A percentile compares a stretch with the other conserved stretches of the same genome.
Conservation (phyloP, 441 rosid species). For the Erodium moschatum region DNA sequence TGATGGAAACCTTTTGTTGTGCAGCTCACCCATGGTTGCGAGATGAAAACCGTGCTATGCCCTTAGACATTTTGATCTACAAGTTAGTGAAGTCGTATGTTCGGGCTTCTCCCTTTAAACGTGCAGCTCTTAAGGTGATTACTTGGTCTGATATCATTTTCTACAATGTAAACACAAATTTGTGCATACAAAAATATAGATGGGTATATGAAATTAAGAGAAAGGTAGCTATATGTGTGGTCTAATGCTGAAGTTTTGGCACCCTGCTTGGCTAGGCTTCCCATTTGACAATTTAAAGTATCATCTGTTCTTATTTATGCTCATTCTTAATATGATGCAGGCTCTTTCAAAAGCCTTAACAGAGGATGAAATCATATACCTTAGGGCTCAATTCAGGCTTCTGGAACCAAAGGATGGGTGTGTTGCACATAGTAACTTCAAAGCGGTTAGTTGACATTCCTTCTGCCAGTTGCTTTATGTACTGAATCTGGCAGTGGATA, state of each 20-base stretch:
- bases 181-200: neutral
- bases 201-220: neutral
- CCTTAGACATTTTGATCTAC: slow-evolving; percentile 52
- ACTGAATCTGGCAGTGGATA: neutral
- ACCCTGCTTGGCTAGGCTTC: neutral
- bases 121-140: slow-evolving; percentile 56
- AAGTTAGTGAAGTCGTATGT: slow-evolving; percentile 51
- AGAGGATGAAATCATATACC: slow-evolving; percentile 48
- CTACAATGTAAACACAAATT: neutral
- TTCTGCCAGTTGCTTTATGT: neutral
- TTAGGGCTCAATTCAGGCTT: slow-evolving; percentile 61
- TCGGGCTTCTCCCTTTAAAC: slow-evolving; percentile 47
- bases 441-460: slow-evolving; percentile 34
- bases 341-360: slow-evolving; percentile 76
- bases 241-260: neutral
- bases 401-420: slow-evolving; percentile 64
- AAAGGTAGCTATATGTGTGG: neutral
- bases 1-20: slow-evolving; percentile 11
- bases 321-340: slow-evolving; percentile 28
- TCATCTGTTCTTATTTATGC: neutral
- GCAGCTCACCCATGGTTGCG: slow-evolving; percentile 52
- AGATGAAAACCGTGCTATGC: slow-evolving; percentile 37
- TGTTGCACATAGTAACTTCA: slow-evolving; percentile 50
- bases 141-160: neutral
- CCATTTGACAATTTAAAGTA: neutral